Percentiles rank a stretch among this genome's conserved stretches.
Conservation (phyloP, 345 rosid species). For the Cochlearia excelsa region DNA sequence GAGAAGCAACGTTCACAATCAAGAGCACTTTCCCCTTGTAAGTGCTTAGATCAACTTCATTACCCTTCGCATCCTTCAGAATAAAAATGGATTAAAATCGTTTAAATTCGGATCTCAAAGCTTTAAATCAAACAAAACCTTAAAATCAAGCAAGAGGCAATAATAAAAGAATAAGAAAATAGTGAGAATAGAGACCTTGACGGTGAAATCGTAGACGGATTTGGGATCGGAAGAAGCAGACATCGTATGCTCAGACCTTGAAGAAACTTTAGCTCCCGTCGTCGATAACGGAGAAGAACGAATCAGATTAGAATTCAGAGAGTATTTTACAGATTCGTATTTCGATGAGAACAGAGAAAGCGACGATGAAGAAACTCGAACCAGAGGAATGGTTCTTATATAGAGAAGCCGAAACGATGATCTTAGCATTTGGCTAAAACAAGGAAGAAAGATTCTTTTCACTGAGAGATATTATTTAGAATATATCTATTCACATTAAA, state of each 20-base stretch:
- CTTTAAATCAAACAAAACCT: neutral
- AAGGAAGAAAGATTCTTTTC: no score
- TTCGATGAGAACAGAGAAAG: constrained; percentile 22
- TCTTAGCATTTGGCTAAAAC: constrained; percentile 30
- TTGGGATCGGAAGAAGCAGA: constrained; percentile 47
- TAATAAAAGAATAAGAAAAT: neutral
- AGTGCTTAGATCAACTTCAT: constrained; percentile 63
- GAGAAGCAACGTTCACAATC: constrained; percentile 94
- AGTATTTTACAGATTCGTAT: constrained; percentile 26
- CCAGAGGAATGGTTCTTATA: constrained; percentile 22
- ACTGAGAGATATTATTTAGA: no score
- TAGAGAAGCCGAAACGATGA: constrained; percentile 33
- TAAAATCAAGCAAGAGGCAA: neutral
- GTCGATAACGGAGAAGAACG: constrained; percentile 18
- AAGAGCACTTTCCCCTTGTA: constrained; percentile 80
- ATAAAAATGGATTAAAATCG: neutral
- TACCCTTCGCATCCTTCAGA: constrained; percentile 80
- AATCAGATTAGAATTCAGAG: constrained; percentile 25
- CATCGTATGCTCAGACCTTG: constrained; percentile 52
- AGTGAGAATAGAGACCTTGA: constrained; percentile 49
- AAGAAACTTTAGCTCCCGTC: constrained; percentile 23
- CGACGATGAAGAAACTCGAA: constrained; percentile 32
- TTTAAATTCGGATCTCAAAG: neutral
- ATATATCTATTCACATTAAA: no score
- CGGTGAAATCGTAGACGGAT: constrained; percentile 75